A percentile compares a stretch with the other conserved stretches of the same genome.
phyloP scores from a whole-genome alignment of 257 asterid species.

The Echium plantagineum region DNA sequence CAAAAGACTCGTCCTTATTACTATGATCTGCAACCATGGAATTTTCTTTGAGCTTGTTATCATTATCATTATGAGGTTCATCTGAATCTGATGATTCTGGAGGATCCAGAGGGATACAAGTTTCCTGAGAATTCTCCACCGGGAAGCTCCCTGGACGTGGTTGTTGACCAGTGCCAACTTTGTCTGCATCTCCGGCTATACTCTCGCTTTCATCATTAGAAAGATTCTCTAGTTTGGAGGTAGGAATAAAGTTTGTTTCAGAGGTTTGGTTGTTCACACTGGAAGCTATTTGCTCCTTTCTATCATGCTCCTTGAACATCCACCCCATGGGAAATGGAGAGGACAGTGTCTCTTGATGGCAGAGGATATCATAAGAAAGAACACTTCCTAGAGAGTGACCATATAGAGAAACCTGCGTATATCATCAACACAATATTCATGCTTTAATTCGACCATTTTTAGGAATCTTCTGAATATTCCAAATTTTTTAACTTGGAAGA shows the following conservation, averaged over 20 bases:
- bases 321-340: conserved; percentile 86
- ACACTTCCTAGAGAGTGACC: conserved; percentile 99
- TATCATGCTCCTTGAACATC: conserved; percentile 51
- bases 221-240: conserved; percentile 23
- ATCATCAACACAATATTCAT: neutral
- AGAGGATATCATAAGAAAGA: conserved; percentile 85
- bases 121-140: conserved; percentile 31
- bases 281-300: conserved; percentile 16
- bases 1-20: conserved; percentile 15
- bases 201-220: conserved; percentile 23
- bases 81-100: conserved; percentile 52
- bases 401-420: conserved; percentile 67
- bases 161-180: conserved; percentile 11
- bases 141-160: conserved; percentile 16
- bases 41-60: conserved; percentile 24
- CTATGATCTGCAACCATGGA: conserved; percentile 28
- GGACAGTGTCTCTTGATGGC: conserved; percentile 70
- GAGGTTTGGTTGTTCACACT: conserved; percentile 16
- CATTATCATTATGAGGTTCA: conserved; percentile 32
- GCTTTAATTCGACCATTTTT: neutral
- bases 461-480: neutral
- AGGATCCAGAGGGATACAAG: conserved; percentile 42
- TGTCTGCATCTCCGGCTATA: conserved; percentile 16
- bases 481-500: neutral
- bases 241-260: conserved; percentile 14